phyloP scores from a whole-genome alignment of 1,284 basidiomycete species.

The Moesziomyces antarcticus region DNA sequence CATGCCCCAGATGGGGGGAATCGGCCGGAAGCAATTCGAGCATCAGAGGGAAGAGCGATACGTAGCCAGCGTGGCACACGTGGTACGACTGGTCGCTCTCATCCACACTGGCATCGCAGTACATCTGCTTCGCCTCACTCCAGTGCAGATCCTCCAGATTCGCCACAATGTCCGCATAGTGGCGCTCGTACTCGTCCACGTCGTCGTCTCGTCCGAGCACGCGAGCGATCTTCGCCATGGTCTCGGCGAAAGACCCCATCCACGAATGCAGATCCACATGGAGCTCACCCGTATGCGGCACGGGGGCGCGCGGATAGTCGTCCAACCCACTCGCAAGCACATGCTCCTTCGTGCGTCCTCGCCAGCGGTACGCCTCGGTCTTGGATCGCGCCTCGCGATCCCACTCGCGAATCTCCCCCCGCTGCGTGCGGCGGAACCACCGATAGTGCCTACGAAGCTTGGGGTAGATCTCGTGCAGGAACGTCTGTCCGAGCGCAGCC shows the following conservation, averaged over 20 bases:
- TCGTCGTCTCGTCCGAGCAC: conserved; percentile 82
- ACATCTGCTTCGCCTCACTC: conserved; percentile 88
- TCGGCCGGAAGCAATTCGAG: conserved; percentile 75
- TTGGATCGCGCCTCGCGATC: conserved; percentile 81
- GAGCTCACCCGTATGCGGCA: conserved; percentile 87
- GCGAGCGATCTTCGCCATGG: conserved; percentile 59
- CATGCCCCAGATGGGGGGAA: conserved; percentile 80
- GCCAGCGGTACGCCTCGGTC: conserved; percentile 90
- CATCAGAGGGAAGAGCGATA: conserved; percentile 91
- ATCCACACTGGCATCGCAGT: conserved; percentile 87
- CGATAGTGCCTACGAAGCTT: conserved; percentile 89
- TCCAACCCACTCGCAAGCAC: conserved; percentile 93
- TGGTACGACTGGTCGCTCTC: conserved; percentile 87
- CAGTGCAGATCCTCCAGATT: conserved; percentile 95
- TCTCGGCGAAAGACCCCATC: conserved; percentile 80
- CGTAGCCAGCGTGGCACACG: conserved; percentile 89
- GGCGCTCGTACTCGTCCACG: conserved; percentile 77
- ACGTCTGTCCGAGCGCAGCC: conserved; percentile 73
- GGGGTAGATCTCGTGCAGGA: conserved; percentile 81
- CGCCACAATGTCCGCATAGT: conserved; percentile 80
- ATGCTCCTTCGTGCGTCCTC: conserved; percentile 86
- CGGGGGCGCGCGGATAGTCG: conserved; percentile 85
- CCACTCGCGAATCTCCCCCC: conserved; percentile 86
- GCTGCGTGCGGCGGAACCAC: conserved; percentile 93
- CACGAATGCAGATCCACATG: conserved; percentile 91